Evolutionary conservation across 1,284 basidiomycete genomes (phyloP), one percentile per base, ranked within the genome.

Genomic region (Trametes pubescens): DNA sequence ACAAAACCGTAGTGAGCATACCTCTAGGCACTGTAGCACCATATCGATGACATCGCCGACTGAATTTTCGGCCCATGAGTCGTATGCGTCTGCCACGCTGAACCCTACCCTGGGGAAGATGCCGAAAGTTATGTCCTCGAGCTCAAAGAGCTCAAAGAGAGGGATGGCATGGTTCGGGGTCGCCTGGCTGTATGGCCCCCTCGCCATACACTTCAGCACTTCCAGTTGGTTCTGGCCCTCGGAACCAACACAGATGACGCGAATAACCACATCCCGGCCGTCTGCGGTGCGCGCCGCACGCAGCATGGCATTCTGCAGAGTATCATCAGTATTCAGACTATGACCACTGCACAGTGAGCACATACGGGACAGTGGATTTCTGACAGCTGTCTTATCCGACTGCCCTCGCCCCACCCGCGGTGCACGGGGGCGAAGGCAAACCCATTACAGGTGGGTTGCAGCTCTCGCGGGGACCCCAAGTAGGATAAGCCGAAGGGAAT

Each of bases 31-130:
- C 51, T 77, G 74, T 67, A 73, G 62, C 14, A 76, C 54, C 71
- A 76, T 74, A 37, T 75, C 70, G 11, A 76, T 21, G 22, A 75
- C 54, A 54, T 77, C 75, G 1, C 72, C 76, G 0, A 72, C 73
- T 4, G 73, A 74, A 44, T 74, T 76, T 54, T 68, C 65, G 14
- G 72, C 56, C 72, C 72, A 76, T 6, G 4, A 38, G 10, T 54
- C 66, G 64, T 68, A 72, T 2, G 66, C 59, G 0, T 65, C 40
- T 0, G 22, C 2, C 46, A 75, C 40, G 2, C 44, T 44, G 4
- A 13, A 59, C 26, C 69, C 72, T 2, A 71, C 67, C 26, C 56
- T 66, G 0, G 75, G 76, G 59, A 76, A 76, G 18, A 77, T 48
- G 8, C 71, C 74, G 47, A 75, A 75, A 18, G 66, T 69, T 44